These are phyloP conservation scores for Caryopteris hybrid DNA, from an alignment of 305 asterid genomes.

Conservation along the genomic window DNA sequence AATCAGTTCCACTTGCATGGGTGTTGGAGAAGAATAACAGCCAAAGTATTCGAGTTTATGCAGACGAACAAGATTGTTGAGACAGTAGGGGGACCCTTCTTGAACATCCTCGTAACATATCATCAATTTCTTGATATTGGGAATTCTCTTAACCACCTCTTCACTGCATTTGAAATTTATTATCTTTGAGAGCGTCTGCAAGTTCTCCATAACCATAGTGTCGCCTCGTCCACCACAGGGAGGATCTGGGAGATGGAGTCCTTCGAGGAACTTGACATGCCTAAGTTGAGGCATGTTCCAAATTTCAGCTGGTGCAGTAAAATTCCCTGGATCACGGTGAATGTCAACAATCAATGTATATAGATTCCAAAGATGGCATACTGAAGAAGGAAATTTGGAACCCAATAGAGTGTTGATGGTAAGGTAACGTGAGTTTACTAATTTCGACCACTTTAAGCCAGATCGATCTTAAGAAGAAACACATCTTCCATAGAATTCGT, in stretches of 20 bases:
- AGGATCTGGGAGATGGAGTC: background rate
- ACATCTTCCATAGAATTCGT: background rate
- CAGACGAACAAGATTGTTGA: constrained; percentile 10
- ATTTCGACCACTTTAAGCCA: too few species aligned
- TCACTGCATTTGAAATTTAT: background rate
- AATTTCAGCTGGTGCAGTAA: background rate
- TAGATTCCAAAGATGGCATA: constrained; percentile 5
- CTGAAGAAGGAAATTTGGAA: background rate
- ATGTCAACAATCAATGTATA: background rate
- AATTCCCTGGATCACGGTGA: background rate
- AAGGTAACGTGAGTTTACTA: background rate
- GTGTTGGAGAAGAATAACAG: background rate
- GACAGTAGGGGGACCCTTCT: background rate
- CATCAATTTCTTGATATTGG: constrained; percentile 8
- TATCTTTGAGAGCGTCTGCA: background rate
- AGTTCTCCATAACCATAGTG: background rate
- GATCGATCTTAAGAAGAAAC: too few species aligned
- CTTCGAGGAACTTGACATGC: background rate
- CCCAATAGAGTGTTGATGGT: too few species aligned
- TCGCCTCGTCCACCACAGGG: background rate
- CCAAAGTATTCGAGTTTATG: background rate
- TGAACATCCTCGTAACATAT: background rate
- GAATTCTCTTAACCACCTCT: constrained; percentile 15
- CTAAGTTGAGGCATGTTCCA: constrained; percentile 23
- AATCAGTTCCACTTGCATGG: background rate